phyloP scores from a whole-genome alignment of 495 filamentous ascomycete genomes.

The Penicillium tannophilum region DNA sequence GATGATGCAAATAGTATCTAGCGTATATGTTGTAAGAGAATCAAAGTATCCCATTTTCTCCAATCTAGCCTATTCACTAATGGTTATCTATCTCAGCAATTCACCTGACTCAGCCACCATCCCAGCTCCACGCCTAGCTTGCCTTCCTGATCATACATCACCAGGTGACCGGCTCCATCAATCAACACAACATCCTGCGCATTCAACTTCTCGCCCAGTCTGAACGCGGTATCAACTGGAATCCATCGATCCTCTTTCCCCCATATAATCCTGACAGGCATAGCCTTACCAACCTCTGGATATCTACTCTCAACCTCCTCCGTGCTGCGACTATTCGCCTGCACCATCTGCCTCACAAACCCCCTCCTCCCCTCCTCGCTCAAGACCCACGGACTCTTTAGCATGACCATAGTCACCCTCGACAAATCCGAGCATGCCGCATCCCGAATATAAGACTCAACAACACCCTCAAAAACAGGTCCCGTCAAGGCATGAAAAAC shows the following conservation, averaged over 20 bases:
- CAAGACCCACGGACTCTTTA: constrained; percentile 29
- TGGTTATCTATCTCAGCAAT: no score
- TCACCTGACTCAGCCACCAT: not conserved
- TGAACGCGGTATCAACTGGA: constrained; percentile 29
- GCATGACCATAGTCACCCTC: constrained; percentile 26
- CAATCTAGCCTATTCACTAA: no score
- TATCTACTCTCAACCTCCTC: constrained; percentile 32
- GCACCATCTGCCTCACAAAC: constrained; percentile 32
- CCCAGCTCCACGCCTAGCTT: constrained; percentile 30
- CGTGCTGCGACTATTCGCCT: constrained; percentile 29
- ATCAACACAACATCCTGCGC: constrained; percentile 28
- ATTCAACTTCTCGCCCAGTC: constrained; percentile 22
- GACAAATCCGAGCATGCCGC: constrained; percentile 23
- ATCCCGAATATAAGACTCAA: constrained; percentile 34
- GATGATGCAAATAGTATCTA: no score
- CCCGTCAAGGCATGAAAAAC: constrained; percentile 31
- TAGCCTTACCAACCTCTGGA: constrained; percentile 24
- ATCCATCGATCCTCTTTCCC: constrained; percentile 38
- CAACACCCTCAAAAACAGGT: constrained; percentile 31
- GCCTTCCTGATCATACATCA: constrained; percentile 37
- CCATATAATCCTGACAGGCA: constrained; percentile 37
- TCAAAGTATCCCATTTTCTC: no score
- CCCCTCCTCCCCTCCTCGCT: constrained; percentile 23
- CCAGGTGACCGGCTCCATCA: constrained; percentile 37
- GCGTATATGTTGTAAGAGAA: no score